A percentile compares a stretch with the other conserved stretches of the same genome.
Evolutionary conservation across 1,139 yeast species (phyloP).

Genomic region (Magnusiomyces tetraspermus): DNA sequence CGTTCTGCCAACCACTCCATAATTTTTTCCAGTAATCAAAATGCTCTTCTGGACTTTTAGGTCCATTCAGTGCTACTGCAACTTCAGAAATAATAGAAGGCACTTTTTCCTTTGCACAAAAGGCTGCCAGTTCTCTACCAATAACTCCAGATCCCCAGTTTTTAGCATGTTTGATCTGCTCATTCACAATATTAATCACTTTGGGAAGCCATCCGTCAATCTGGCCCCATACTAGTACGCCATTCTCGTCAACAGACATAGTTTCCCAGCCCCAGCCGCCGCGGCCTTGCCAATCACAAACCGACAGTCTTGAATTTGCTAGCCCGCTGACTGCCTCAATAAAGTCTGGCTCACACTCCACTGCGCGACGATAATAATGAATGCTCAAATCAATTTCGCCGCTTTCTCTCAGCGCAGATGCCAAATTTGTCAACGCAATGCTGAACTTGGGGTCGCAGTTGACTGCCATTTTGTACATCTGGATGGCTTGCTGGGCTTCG

Average conservation of each 20-base stretch:
- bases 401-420: constrained; percentile 29
- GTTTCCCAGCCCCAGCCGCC: constrained; percentile 29
- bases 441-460: constrained; percentile 28
- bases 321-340: constrained; percentile 31
- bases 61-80: constrained; percentile 20
- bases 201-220: constrained; percentile 27
- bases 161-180: constrained; percentile 23
- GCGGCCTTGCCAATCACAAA: constrained; percentile 31
- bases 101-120: constrained; percentile 6
- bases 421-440: constrained; percentile 31
- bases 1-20: constrained; percentile 19
- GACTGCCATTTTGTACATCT: constrained; percentile 29
- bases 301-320: constrained; percentile 28
- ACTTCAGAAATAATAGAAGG: constrained; percentile 2
- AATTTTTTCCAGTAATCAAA: constrained; percentile 17
- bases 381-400: constrained; percentile 30
- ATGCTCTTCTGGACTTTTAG: constrained; percentile 2
- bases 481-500: constrained; percentile 25
- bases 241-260: constrained; percentile 25
- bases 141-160: constrained; percentile 27
- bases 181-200: constrained; percentile 22
- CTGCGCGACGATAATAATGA: constrained; percentile 27
- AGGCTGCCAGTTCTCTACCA: constrained; percentile 8
- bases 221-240: constrained; percentile 20
- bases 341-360: constrained; percentile 26